Conservation (phyloP, 176 grass and related monocot species). For the Triticum urartu region DNA sequence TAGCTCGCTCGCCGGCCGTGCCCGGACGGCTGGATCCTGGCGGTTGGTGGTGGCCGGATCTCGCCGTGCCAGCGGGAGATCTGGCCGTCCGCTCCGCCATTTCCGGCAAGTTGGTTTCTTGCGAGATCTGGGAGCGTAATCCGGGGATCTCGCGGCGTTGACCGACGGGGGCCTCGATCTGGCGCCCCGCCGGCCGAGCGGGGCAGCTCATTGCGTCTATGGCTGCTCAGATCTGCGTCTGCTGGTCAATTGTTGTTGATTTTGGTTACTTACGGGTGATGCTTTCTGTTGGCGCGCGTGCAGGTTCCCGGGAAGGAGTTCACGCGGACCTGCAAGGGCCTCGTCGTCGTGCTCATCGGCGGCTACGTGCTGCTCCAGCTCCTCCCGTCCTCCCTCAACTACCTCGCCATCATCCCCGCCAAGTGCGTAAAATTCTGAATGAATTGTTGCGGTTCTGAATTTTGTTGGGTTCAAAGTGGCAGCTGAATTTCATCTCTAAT, state of each 20-base stretch:
- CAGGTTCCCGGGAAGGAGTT: conserved; percentile 77
- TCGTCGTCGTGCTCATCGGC: conserved; percentile 65
- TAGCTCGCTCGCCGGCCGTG: neutral
- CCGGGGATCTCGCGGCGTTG: conserved; percentile 6
- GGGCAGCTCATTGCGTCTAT: neutral
- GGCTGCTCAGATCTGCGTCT: conserved; percentile 1
- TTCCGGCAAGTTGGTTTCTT: neutral
- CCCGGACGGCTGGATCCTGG: neutral
- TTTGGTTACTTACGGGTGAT: too few species aligned
- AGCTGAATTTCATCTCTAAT: neutral
- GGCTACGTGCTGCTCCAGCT: conserved; percentile 87
- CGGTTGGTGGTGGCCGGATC: neutral
- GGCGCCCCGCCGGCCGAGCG: neutral
- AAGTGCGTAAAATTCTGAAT: conserved; percentile 37
- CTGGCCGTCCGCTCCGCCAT: neutral
- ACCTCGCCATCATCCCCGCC: conserved; percentile 80
- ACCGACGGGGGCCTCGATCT: neutral
- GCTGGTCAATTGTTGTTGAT: neutral
- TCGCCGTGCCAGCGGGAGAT: neutral
- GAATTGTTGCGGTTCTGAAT: neutral
- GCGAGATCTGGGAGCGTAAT: neutral
- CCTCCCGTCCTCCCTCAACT: conserved; percentile 65
- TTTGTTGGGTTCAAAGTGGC: neutral
- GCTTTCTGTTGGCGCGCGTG: neutral
- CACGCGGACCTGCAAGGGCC: conserved; percentile 91